Evolutionary conservation across 1,284 basidiomycete species (phyloP).

Genomic region (Irpex sp.): DNA sequence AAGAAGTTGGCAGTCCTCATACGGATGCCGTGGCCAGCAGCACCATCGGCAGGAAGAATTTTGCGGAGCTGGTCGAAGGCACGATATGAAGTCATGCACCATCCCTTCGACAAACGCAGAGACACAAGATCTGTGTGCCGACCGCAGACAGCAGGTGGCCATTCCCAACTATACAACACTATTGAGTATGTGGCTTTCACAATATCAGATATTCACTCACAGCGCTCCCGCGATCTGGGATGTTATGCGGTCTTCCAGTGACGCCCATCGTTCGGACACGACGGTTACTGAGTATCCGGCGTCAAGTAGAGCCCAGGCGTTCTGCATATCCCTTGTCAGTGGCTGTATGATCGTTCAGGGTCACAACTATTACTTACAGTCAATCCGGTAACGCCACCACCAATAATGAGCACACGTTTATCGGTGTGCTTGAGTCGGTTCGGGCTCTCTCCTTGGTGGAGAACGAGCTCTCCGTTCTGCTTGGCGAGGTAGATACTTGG

Average conservation of each 20-base stretch:
- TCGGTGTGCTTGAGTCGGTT: slow-evolving; percentile 7
- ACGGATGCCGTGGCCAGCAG: slow-evolving; percentile 16
- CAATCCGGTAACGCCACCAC: slow-evolving; percentile 24
- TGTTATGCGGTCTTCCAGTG: slow-evolving; percentile 22
- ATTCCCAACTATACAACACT: slow-evolving; percentile 24
- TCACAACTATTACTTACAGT: slow-evolving; percentile 10
- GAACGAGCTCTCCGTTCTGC: slow-evolving; percentile 11
- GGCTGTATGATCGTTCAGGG: background rate
- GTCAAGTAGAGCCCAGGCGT: slow-evolving; percentile 28
- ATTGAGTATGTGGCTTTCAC: background rate
- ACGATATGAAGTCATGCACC: slow-evolving; percentile 30
- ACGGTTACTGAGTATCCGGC: slow-evolving; percentile 28
- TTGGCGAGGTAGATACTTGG: slow-evolving; percentile 12
- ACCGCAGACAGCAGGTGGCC: slow-evolving; percentile 31
- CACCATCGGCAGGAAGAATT: slow-evolving; percentile 13
- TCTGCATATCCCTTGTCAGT: slow-evolving; percentile 6
- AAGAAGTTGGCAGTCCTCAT: slow-evolving; percentile 27
- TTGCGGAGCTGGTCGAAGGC: slow-evolving; percentile 21
- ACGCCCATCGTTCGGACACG: slow-evolving; percentile 22
- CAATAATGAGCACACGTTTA: slow-evolving; percentile 19
- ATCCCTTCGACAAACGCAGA: slow-evolving; percentile 25
- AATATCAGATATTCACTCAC: slow-evolving; percentile 10
- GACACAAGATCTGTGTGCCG: slow-evolving; percentile 28
- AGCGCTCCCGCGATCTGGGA: slow-evolving; percentile 29
- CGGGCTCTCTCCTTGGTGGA: slow-evolving; percentile 11